phyloP scores from a whole-genome alignment of 768 basidiomycete species.

The Suillus subluteus region DNA sequence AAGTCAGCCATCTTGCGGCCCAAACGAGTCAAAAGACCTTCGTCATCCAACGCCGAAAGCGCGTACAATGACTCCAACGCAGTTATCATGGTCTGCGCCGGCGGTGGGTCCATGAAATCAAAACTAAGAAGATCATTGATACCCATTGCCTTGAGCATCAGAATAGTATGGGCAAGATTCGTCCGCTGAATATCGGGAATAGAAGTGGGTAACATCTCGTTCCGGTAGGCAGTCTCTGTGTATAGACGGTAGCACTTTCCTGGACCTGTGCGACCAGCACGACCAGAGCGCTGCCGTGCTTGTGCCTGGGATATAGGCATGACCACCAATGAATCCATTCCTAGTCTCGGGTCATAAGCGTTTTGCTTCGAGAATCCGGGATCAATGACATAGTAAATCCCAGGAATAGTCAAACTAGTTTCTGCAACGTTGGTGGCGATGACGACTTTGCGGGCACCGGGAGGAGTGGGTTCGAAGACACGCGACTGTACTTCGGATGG shows the following conservation, averaged over 20 bases:
- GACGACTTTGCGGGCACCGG: slow-evolving; percentile 97
- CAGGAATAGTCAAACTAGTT: slow-evolving; percentile 97
- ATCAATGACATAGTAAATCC: slow-evolving; percentile 98
- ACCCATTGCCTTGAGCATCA: slow-evolving; percentile 98
- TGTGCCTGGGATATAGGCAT: slow-evolving; percentile 99
- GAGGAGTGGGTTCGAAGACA: slow-evolving; percentile 97
- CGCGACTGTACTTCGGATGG: slow-evolving; percentile 98
- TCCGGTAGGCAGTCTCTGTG: slow-evolving; percentile 97
- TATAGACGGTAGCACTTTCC: slow-evolving; percentile 98
- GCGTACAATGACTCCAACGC: slow-evolving; percentile 95
- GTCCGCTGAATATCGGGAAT: slow-evolving; percentile 98
- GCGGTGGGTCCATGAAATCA: slow-evolving; percentile 99
- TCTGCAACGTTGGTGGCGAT: slow-evolving; percentile 99
- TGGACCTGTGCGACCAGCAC: slow-evolving; percentile 96
- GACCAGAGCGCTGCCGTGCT: slow-evolving; percentile 92
- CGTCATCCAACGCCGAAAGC: slow-evolving; percentile 93
- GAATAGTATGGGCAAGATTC: slow-evolving; percentile 89
- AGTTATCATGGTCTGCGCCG: slow-evolving; percentile 94
- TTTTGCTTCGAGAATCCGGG: slow-evolving; percentile 99
- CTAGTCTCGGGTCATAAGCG: slow-evolving; percentile 94
- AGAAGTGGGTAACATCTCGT: slow-evolving; percentile 97
- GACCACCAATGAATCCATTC: slow-evolving; percentile 98
- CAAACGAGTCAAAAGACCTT: slow-evolving; percentile 90
- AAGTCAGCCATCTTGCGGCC: slow-evolving; percentile 99
- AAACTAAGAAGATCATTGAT: slow-evolving; percentile 97